Evolutionary conservation across 2,329 filamentous ascomycete genomes (phyloP), one percentile per base, ranked within the genome.

Genomic region (Apiospora aurea): DNA sequence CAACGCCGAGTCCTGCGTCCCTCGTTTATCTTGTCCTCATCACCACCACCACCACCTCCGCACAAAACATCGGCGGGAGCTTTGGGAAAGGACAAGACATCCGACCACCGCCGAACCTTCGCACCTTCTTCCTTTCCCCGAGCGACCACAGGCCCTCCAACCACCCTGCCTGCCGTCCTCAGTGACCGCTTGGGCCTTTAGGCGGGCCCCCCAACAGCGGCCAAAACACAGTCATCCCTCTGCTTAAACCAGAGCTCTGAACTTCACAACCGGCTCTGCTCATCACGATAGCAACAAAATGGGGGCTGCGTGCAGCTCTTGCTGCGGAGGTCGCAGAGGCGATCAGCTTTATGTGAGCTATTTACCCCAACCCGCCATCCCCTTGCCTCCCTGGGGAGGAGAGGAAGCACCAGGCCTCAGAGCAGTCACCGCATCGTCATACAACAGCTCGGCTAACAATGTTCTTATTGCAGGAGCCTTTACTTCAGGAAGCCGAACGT

Each of bases 401-500:
- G 34, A 38, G 2, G 26, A 61, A 5, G 29, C 13, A 64, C 34
- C 18, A 41, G 57, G 11, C 34, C 57, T 13, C 57, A 64, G 3
- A 24, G 18, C 57, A n/a, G 34, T 64, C 57, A 41, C 21, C 34
- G 34, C 57, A 38, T n/a, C 34, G 57, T 41, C 18, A 64, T 41
- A 41, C 29, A 41, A 14, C 57, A 64, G 29, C 57, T n/a, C 21
- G 21, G 57, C 57, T 64, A 64, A 64, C 57, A n/a, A 64, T 64
- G 57, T 18, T 64, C 10, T 64, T 91, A 76, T 88, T 94, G 75
- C 95, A 96, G 82, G 94, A 96, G 82, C 92, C 93, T 70, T 93
- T 96, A 71, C 89, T 99, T 74, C 95, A 95, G 78, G 96, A 99
- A 81, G 97, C 93, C 85, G 96, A 99, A 85, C 91, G 96, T 79